Conservation (phyloP, 2,329 filamentous ascomycete species). For the Podosphaera xanthii region DNA sequence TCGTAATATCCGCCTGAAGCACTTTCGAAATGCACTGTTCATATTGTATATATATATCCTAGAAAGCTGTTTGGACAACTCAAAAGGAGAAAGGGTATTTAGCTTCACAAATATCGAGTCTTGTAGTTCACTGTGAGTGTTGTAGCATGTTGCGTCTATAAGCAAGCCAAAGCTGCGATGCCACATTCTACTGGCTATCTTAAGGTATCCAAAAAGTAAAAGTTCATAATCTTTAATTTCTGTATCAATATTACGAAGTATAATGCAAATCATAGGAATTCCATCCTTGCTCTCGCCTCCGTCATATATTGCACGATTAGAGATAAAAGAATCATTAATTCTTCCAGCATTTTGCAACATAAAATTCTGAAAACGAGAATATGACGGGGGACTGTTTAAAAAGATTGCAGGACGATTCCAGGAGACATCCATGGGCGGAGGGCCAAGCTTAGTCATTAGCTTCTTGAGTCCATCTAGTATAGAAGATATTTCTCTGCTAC, state of each 20-base stretch:
- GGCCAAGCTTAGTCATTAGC: conserved; percentile 42
- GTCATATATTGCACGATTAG: conserved; percentile 43
- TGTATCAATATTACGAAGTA: conserved; percentile 42
- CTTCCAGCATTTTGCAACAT: conserved; percentile 48
- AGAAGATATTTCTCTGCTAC: conserved; percentile 27
- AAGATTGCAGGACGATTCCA: conserved; percentile 48
- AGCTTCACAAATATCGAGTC: conserved; percentile 42
- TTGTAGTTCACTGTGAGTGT: conserved; percentile 40
- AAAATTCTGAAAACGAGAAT: conserved; percentile 48
- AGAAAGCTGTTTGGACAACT: conserved; percentile 33
- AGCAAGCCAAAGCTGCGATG: conserved; percentile 44
- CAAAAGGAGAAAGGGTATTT: conserved; percentile 36
- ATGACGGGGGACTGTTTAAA: conserved; percentile 36
- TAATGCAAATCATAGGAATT: conserved; percentile 44
- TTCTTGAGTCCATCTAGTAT: conserved; percentile 36
- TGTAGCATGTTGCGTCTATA: conserved; percentile 48
- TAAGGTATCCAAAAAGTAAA: conserved; percentile 43
- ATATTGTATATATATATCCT: conserved; percentile 50
- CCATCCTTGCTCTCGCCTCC: conserved; percentile 51
- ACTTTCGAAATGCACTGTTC: conserved; percentile 47
- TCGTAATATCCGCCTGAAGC: conserved; percentile 39
- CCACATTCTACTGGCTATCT: conserved; percentile 50
- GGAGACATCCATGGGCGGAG: conserved; percentile 42
- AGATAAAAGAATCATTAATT: conserved; percentile 39
- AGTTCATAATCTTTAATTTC: conserved; percentile 43